Base-by-base conservation (phyloP, 495 filamentous ascomycete species). In the Neurospora intermedia region DNA sequence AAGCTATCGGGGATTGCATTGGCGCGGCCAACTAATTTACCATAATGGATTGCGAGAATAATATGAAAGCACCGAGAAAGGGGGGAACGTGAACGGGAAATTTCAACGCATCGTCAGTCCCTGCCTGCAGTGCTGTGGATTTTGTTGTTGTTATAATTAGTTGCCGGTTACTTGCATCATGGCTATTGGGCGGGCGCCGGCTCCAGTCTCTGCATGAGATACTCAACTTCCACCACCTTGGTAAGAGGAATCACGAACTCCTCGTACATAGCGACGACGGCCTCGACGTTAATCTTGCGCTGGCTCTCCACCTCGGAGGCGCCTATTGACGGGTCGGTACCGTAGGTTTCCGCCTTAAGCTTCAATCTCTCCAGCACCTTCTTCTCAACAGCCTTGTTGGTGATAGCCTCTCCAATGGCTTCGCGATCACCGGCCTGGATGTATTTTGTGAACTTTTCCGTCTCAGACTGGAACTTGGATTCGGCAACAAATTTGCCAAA, bases 401-500 rank as follows among this genome's bases (percentile, higher is more conserved):
- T 98, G 80, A 99, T 99, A 23, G 94, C 94, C 40, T 87, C 90
- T 78, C 90, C 94, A 74, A 99, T 93, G 4, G 90, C 96, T 13
- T 86, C 81, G 5, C 93, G 85, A 82, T 99, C 94, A 70, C 85
- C 89, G 15, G 87, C 89, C 76, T 88, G 88, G 81, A 99, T 98
- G 83, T 98, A 80, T 71, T 83, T 80, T 1, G 93, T 93, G 81
- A 94, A 98, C 72, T 79, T 84, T 76, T 95, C 93, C 40, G 90
- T 88, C 76, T 97, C 93, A 73, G 91, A 89, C 77, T 87, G 88
- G 81, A 98, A 99, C 85, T 99, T 99, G n/a, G 92, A 91, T 85
- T 99, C 96, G 13, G 96, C 96, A 6, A 99, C 96, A 78, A 98
- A 98, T 85, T 97, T 99, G 72, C 96, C 96, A 82, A 98, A 99